phyloP scores from a whole-genome alignment of 2,329 filamentous ascomycete species.

The Tolypocladium paradoxum region DNA sequence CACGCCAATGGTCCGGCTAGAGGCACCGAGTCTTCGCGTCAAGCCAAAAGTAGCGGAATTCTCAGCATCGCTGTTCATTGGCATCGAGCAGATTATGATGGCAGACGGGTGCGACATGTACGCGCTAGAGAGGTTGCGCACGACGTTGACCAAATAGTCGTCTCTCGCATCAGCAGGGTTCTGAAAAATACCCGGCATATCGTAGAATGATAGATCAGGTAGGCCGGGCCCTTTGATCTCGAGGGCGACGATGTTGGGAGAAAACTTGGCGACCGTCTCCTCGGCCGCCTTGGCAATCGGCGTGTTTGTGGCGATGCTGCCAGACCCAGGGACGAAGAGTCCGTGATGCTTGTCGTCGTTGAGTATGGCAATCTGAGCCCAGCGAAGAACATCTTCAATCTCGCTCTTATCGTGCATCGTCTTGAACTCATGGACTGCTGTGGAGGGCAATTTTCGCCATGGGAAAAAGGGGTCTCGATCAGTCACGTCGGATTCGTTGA shows the following conservation, averaged over 20 bases:
- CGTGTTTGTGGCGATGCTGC: constrained; percentile 26
- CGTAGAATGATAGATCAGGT: constrained; percentile 71
- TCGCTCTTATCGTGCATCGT: constrained; percentile 48
- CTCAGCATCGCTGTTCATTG: constrained; percentile 69
- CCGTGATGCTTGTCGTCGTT: constrained; percentile 49
- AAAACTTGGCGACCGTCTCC: constrained; percentile 54
- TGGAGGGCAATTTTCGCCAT: constrained; percentile 44
- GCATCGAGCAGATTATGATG: constrained; percentile 65
- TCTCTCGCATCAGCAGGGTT: constrained; percentile 54
- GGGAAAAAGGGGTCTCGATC: constrained; percentile 48
- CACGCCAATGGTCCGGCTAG: constrained; percentile 57
- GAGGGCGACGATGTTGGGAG: constrained; percentile 69
- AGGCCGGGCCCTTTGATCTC: constrained; percentile 63
- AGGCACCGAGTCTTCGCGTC: constrained; percentile 46
- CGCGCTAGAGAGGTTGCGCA: constrained; percentile 56
- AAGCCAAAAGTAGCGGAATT: constrained; percentile 62
- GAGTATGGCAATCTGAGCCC: constrained; percentile 67
- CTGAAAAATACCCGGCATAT: constrained; percentile 73
- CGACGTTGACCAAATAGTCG: constrained; percentile 58
- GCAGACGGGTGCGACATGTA: constrained; percentile 62
- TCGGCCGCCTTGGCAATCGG: constrained; percentile 24
- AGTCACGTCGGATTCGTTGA: constrained; percentile 36
- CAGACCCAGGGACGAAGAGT: constrained; percentile 42
- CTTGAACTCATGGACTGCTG: constrained; percentile 47
- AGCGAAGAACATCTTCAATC: constrained; percentile 57